A percentile compares a stretch with the other conserved stretches of the same genome.
Evolutionary conservation across 2,329 filamentous ascomycete genomes (phyloP).

Genomic region (Dichotomopilus funicola): DNA sequence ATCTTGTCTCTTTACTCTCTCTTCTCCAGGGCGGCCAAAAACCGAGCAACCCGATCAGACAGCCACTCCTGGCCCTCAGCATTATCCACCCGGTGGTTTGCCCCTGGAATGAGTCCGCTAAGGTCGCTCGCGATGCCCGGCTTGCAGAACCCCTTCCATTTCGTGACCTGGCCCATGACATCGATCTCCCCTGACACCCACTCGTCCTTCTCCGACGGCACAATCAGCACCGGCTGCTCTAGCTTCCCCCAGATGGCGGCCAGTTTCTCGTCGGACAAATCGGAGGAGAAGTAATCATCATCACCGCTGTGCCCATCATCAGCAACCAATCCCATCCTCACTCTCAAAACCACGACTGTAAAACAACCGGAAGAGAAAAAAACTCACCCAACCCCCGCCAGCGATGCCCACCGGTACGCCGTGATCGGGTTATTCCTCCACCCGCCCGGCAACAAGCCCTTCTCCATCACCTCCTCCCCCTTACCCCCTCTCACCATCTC

Average conservation of each 20-base stretch:
- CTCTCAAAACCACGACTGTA: background rate
- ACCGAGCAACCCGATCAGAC: slow-evolving; percentile 40
- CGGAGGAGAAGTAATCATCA: slow-evolving; percentile 85
- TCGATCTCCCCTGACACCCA: slow-evolving; percentile 54
- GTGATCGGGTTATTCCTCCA: slow-evolving; percentile 41
- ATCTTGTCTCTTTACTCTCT: background rate
- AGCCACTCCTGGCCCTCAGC: slow-evolving; percentile 44
- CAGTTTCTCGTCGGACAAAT: slow-evolving; percentile 55
- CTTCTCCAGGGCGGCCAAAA: slow-evolving; percentile 32
- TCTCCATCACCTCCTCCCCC: slow-evolving; percentile 48
- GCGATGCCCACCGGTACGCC: slow-evolving; percentile 46
- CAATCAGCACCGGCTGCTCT: slow-evolving; percentile 52
- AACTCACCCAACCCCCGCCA: slow-evolving; percentile 45
- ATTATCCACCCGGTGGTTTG: slow-evolving; percentile 44
- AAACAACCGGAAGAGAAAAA: slow-evolving; percentile 11
- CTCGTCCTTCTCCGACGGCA: slow-evolving; percentile 62
- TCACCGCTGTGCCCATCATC: slow-evolving; percentile 43
- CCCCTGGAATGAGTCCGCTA: slow-evolving; percentile 47
- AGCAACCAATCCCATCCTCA: background rate
- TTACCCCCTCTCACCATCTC: slow-evolving; percentile 50
- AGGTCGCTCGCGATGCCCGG: slow-evolving; percentile 41
- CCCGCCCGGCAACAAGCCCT: slow-evolving; percentile 35
- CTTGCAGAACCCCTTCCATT: slow-evolving; percentile 45
- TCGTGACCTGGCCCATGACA: slow-evolving; percentile 48
- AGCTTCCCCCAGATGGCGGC: slow-evolving; percentile 59